phyloP scores from a whole-genome alignment of 192 early-diverging fungal genomes.

The Gamsiella multidivaricata region DNA sequence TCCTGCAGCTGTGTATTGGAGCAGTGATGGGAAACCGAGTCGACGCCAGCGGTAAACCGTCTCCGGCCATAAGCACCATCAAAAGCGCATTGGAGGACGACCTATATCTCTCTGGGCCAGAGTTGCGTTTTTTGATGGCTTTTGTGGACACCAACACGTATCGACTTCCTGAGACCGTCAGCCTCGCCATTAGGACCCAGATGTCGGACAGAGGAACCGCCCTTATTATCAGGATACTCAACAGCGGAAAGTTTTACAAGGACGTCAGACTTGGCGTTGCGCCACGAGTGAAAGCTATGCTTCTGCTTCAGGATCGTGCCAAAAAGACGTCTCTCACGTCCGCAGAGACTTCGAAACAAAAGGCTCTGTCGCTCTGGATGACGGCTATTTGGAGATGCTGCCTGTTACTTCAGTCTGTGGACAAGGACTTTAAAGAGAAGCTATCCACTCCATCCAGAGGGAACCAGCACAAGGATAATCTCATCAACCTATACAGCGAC shows the following conservation, averaged over 20 bases:
- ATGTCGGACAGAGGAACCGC: constrained; percentile 26
- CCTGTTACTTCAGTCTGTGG: constrained; percentile 37
- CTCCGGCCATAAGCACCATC: not conserved
- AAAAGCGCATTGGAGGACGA: not conserved
- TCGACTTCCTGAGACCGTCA: constrained; percentile 27
- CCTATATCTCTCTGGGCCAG: constrained; percentile 53
- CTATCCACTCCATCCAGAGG: not conserved
- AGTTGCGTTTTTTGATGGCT: constrained; percentile 46
- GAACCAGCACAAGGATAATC: constrained; percentile 22
- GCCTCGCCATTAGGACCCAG: constrained; percentile 13
- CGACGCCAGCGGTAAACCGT: not conserved
- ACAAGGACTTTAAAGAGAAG: constrained; percentile 26
- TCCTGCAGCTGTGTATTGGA: constrained; percentile 17
- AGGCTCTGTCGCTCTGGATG: constrained; percentile 46
- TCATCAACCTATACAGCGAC: constrained; percentile 43
- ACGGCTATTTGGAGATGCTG: constrained; percentile 50
- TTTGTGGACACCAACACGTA: constrained; percentile 50
- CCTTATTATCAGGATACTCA: constrained; percentile 24
- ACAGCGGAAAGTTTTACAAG: constrained; percentile 48
- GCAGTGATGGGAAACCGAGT: constrained; percentile 5
- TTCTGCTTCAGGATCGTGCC: constrained; percentile 31
- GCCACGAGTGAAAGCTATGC: constrained; percentile 17
- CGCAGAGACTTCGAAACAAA: constrained; percentile 24
- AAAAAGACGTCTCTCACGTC: constrained; percentile 19
- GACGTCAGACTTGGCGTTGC: constrained; percentile 36